Base-by-base conservation (phyloP, 2,329 filamentous ascomycete genomes). In the Aureobasidium uvarum region DNA sequence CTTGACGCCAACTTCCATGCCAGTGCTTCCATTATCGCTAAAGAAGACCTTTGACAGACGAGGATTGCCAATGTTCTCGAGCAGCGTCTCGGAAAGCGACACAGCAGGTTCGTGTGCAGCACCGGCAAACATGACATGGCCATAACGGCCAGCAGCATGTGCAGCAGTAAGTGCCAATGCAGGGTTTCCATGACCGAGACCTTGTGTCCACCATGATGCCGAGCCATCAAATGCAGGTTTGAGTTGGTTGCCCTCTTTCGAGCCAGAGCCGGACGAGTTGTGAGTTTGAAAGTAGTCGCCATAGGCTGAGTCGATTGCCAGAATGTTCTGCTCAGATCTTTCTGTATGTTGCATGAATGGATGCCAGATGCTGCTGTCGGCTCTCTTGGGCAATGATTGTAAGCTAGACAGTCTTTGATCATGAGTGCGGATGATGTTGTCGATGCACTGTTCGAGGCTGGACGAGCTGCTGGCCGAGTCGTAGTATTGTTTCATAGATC, bases 201-300 rank as follows among this genome's bases (percentile, higher is more conserved):
- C 91, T 76, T 96, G 92, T 0, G 91, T 96, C 91, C 92, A 96
- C 91, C 92, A 96, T 0, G 90, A 94, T 0, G 91, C 91, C 0
- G 91, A 95, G 2, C 89, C 91, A 70, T 96, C 92, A 64, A 95
- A 92, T 0, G 89, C 88, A 0, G 90, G 83, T 52, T 81, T 82
- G 0, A 91, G 76, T 3, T 86, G 72, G 7, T 77, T 70, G 33
- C 69, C 41, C 50, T 71, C 56, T 65, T 67, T 33, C 20, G 52
- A 46, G 38, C 51, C 28, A 31, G 52, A 63, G 67, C 68, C 65
- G 66, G 60, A 8, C 10, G 60, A 48, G 36, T 52, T 66, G 62
- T 72, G 78, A 0, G 86, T 87, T 72, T 94, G 89, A 74, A 95
- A 96, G 72, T 86, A 87, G 72, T 94, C 90, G 8, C 88, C 89